A percentile compares a stretch with the other conserved stretches of the same genome.
phyloP scores from a whole-genome alignment of 805 yeast genomes.

The Candida vaughaniae region DNA sequence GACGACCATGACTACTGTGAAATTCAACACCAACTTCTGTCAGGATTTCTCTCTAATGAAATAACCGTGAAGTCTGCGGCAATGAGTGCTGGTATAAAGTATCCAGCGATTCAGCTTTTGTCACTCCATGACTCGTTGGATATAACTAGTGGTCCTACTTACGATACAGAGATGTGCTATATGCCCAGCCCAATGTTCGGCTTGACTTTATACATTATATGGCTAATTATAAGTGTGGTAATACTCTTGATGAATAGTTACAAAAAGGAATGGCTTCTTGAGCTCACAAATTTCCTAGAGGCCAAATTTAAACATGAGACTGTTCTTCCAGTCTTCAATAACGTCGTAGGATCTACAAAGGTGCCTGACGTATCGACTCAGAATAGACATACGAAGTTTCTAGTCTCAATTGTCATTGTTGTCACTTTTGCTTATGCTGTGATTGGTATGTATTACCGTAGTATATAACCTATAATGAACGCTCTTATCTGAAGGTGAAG shows the following conservation, averaged over 20 bases:
- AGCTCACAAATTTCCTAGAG: background rate
- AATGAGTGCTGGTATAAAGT: conserved; percentile 41
- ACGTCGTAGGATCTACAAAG: background rate
- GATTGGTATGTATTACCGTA: conserved; percentile 3
- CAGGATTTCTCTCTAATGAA: conserved; percentile 21
- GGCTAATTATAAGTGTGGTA: conserved; percentile 16
- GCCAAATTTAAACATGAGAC: background rate
- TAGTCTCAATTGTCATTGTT: background rate
- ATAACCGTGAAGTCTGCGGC: conserved; percentile 40
- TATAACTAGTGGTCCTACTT: conserved; percentile 17
- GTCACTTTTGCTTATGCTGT: conserved; percentile 1
- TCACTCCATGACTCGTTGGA: conserved; percentile 41
- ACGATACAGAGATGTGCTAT: conserved; percentile 51
- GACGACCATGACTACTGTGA: conserved; percentile 98
- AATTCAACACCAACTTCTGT: conserved; percentile 47
- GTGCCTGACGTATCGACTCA: background rate
- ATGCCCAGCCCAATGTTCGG: conserved; percentile 55
- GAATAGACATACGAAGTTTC: background rate
- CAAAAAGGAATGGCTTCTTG: background rate
- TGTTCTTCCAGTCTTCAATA: background rate
- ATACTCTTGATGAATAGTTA: conserved; percentile 12
- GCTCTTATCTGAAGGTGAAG: conserved; percentile 30
- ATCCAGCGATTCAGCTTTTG: conserved; percentile 43
- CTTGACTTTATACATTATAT: conserved; percentile 30
- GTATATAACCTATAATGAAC: conserved; percentile 3